phyloP scores from a whole-genome alignment of 2,329 filamentous ascomycete genomes.

The Biscogniauxia marginata region DNA sequence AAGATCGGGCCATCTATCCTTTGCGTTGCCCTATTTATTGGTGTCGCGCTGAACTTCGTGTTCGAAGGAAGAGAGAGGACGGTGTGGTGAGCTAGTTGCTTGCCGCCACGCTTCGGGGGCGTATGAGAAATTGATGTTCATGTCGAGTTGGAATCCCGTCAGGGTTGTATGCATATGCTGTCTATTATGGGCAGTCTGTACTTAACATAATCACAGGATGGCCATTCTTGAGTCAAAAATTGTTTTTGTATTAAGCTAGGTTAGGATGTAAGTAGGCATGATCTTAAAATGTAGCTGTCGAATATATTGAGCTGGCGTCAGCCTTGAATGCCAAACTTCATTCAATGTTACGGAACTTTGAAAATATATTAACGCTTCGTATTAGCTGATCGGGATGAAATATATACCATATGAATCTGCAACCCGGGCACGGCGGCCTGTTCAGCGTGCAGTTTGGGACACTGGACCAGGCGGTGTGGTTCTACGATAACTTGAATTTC shows the following conservation, averaged over 20 bases:
- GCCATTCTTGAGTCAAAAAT: neutral
- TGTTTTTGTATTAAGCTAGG: neutral
- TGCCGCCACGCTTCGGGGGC: neutral
- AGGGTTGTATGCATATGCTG: neutral
- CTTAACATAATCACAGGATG: neutral
- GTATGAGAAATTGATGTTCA: neutral
- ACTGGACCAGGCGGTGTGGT: conserved; percentile 40
- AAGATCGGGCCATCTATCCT: conserved; percentile 78
- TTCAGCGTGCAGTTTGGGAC: conserved; percentile 49
- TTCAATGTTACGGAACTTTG: too few species aligned
- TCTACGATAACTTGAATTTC: conserved; percentile 49
- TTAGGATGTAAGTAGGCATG: neutral
- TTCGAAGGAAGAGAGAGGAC: conserved; percentile 66
- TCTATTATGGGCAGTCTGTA: neutral
- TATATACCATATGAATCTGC: too few species aligned
- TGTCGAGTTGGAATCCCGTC: neutral
- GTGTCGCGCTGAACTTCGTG: conserved; percentile 77
- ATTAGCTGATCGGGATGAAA: too few species aligned
- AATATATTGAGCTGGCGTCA: neutral
- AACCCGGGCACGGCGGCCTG: conserved; percentile 55
- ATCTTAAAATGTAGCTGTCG: neutral
- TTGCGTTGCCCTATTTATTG: conserved; percentile 69
- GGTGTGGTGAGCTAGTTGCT: conserved; percentile 51
- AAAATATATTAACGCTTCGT: too few species aligned
- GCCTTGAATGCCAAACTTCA: neutral